Base-by-base conservation (phyloP, 2,329 filamentous ascomycete species). In the Fusarium newnesense region DNA sequence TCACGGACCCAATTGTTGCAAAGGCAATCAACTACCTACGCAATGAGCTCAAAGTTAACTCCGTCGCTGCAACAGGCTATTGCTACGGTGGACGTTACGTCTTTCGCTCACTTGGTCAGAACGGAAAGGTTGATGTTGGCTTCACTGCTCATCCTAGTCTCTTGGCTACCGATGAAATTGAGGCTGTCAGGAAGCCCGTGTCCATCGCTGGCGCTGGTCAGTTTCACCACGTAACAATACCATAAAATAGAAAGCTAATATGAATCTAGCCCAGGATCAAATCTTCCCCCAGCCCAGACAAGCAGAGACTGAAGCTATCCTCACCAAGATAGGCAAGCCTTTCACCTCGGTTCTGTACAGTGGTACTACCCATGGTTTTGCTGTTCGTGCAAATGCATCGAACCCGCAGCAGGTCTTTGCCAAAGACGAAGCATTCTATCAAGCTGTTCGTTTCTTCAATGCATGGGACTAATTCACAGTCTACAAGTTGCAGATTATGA, bases 351-450 rank as follows among this genome's bases (percentile, higher is more conserved):
- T 85, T 59, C 79, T 95, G 54, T 95, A 92, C 84, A 87, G 88
- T 26, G 89, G 88, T 34, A 91, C 92, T 16, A 79, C 82, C 64
- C 93, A 95, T 79, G 93, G 93, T 0, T 95, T 95, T 77, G 91
- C 89, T 15, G 90, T 93, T 13, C 86, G 92, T 43, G 88, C 84
- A 4, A 90, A 95, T 76, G 60, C 86, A 24, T 83, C 83, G 7
- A 82, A 86, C 60, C 82, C 84, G 2, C 74, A 81, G 74, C 83
- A 88, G 77, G 90, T 88, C 81, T 94, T 89, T 79, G 92, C 89
- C 15, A 94, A 94, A 84, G 92, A 94, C 81, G 87, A 89, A 77
- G 92, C 93, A 3, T 94, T 94, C 80, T 84, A 88, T 74, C 92
- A 95, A 84, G 92, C 92, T 21, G 87, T 93, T 52, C 82, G 85